Evolutionary conservation across 176 grass and related monocot species (phyloP), one percentile per base, ranked within the genome.

Genomic region (Eremochloa ophiuroides): DNA sequence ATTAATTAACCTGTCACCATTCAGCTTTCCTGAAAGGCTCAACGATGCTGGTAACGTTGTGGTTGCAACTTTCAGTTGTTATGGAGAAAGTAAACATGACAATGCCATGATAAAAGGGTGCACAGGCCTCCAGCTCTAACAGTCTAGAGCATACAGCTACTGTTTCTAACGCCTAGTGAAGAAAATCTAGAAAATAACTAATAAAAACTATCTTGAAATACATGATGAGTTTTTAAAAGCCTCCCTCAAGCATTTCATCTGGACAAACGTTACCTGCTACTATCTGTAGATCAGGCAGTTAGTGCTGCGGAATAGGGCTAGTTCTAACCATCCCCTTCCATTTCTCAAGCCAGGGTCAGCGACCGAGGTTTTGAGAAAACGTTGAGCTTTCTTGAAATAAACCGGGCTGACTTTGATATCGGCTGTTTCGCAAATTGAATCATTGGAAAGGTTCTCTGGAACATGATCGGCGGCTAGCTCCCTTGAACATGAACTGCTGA

Each of bases 341-440:
- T 42, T 40, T 68, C 38, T 69, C 37, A 69, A 13, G 38, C 66
- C 12, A 69, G 22, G 18, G 66, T 69, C 9, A 69, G 66, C 2
- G 66, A 69, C 66, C 66, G 66, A 3, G 38, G 38, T 69, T 69
- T 69, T 1, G 38, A 42, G 66, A 42, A 69, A 69, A 69, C 23
- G n/a, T 69, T 42, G 66, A 69, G 66, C 66, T 69, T 69, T 69
- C 66, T 69, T 69, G 66, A 69, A 69, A 69, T 42, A 69, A 42
- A 42, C 12, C 66, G 66, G n/a, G 66, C 66, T 15, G 66, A 69
- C 66, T 69, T 69, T 12, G 66, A 69, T 42, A 69, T 25, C 40
- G 37, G 66, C n/a, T 69, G 66, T 8, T 26, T 26, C 42, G 66
- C 12, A 69, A 42, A 69, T 41, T 42, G 66, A 41, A 69, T 42